phyloP scores from a whole-genome alignment of 176 grass and related monocot species.

The Carex littledalei region DNA sequence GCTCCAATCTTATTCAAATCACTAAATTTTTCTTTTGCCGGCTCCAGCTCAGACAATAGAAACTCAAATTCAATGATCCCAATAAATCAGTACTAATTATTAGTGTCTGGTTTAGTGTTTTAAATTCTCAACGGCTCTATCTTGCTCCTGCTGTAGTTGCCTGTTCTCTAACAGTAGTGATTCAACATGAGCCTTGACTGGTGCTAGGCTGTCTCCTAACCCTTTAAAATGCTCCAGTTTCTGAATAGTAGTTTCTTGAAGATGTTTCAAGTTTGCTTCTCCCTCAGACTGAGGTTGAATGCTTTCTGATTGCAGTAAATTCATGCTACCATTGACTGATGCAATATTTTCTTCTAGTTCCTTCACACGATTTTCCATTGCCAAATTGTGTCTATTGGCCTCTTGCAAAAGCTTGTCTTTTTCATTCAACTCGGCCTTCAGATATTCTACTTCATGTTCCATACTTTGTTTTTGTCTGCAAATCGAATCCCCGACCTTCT shows the following conservation, averaged over 20 bases:
- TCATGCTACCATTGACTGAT: neutral
- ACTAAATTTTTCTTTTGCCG: neutral
- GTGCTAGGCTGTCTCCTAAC: conserved; percentile 2
- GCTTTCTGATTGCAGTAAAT: neutral
- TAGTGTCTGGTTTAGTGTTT: conserved; percentile 8
- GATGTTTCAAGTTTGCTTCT: neutral
- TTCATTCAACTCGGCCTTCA: neutral
- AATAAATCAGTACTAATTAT: neutral
- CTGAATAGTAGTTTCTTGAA: neutral
- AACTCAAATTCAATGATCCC: neutral
- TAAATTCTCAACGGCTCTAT: conserved; percentile 26
- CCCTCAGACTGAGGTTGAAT: neutral
- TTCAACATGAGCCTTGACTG: conserved; percentile 1
- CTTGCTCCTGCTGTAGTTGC: conserved; percentile 23
- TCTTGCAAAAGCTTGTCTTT: neutral
- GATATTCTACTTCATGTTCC: neutral
- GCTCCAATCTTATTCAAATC: neutral
- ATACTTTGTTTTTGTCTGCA: neutral
- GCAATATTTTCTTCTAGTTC: neutral
- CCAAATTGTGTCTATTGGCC: neutral
- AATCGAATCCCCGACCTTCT: neutral
- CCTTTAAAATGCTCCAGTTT: neutral
- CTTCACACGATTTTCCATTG: neutral
- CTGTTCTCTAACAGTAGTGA: conserved; percentile 20
- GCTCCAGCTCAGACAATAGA: neutral